These are phyloP conservation scores for Trametes villosa DNA, from an alignment of 768 basidiomycete species.

Conservation along the genomic window DNA sequence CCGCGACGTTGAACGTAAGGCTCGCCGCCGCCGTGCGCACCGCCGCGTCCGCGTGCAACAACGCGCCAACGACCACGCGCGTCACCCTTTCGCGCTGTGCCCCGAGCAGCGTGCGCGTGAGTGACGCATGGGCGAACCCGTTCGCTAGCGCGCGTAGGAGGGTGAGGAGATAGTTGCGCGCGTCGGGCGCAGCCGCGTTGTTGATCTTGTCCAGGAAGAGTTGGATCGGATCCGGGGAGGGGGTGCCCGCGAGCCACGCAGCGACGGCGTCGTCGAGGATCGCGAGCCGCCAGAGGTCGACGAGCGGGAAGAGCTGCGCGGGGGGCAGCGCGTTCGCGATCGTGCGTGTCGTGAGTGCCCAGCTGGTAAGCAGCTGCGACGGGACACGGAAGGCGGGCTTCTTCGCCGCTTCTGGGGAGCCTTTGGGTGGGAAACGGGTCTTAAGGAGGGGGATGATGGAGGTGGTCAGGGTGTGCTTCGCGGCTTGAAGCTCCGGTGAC, in stretches of 20 bases:
- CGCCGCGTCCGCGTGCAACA: slow-evolving; percentile 67
- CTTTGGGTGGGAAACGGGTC: slow-evolving; percentile 48
- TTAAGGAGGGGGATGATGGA: slow-evolving; percentile 69
- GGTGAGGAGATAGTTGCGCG: slow-evolving; percentile 67
- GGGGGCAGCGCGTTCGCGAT: slow-evolving; percentile 52
- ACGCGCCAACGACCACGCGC: slow-evolving; percentile 60
- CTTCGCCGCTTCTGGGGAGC: slow-evolving; percentile 10
- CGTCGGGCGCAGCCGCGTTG: slow-evolving; percentile 30
- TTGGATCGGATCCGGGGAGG: slow-evolving; percentile 45
- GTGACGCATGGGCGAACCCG: slow-evolving; percentile 51
- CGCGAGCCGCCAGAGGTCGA: slow-evolving; percentile 83
- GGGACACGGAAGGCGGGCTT: slow-evolving; percentile 37
- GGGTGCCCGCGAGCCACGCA: slow-evolving; percentile 47
- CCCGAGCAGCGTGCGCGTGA: slow-evolving; percentile 47
- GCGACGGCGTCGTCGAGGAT: slow-evolving; percentile 65
- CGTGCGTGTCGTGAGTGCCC: slow-evolving; percentile 50
- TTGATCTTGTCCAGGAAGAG: slow-evolving; percentile 51
- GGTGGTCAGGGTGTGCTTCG: slow-evolving; percentile 53
- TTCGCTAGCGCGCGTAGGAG: slow-evolving; percentile 72
- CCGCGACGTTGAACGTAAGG: slow-evolving; percentile 76
- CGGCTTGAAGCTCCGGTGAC: slow-evolving; percentile 39
- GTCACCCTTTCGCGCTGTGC: slow-evolving; percentile 46
- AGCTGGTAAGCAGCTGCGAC: slow-evolving; percentile 47
- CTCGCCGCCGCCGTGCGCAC: slow-evolving; percentile 85
- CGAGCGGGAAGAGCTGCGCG: slow-evolving; percentile 73